Conservation (phyloP, 1,284 basidiomycete genomes). For the Boletus albobrunnescens region DNA sequence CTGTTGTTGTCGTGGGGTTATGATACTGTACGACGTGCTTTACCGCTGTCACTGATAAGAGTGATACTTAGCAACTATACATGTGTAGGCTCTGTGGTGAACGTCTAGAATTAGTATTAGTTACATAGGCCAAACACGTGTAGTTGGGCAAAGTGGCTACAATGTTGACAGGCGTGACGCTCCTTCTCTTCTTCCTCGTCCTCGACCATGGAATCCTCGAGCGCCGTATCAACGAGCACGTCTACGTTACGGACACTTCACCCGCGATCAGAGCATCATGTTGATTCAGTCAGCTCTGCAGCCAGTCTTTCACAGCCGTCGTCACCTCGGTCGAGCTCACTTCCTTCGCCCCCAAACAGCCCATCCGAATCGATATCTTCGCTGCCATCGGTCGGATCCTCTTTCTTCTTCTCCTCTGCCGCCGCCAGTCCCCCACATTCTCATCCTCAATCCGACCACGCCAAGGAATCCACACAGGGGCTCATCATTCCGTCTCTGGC, state of each 20-base stretch:
- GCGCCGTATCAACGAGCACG: slow-evolving; percentile 21
- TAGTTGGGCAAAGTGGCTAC: slow-evolving; percentile 23
- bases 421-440: slow-evolving; percentile 51
- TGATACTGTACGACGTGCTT: too few species aligned
- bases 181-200: not conserved
- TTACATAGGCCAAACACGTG: slow-evolving; percentile 34
- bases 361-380: slow-evolving; percentile 64
- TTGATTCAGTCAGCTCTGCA: slow-evolving; percentile 35
- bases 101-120: slow-evolving; percentile 12
- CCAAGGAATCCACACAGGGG: slow-evolving; percentile 44
- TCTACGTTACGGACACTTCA: slow-evolving; percentile 25
- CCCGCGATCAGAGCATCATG: slow-evolving; percentile 19
- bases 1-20: too few species aligned
- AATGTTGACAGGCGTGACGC: not conserved
- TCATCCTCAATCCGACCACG: slow-evolving; percentile 42
- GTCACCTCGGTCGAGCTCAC: slow-evolving; percentile 44
- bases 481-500: slow-evolving; percentile 69
- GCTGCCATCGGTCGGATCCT: slow-evolving; percentile 67
- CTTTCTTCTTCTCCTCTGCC: slow-evolving; percentile 71
- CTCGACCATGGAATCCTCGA: slow-evolving; percentile 23
- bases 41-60: too few species aligned
- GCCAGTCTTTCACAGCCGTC: slow-evolving; percentile 32
- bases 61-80: too few species aligned
- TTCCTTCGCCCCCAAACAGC: slow-evolving; percentile 54
- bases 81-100: too few species aligned